These are phyloP conservation scores for Scytalidium lignicola DNA, from an alignment of 2,329 filamentous ascomycete species.

Conservation along the genomic window DNA sequence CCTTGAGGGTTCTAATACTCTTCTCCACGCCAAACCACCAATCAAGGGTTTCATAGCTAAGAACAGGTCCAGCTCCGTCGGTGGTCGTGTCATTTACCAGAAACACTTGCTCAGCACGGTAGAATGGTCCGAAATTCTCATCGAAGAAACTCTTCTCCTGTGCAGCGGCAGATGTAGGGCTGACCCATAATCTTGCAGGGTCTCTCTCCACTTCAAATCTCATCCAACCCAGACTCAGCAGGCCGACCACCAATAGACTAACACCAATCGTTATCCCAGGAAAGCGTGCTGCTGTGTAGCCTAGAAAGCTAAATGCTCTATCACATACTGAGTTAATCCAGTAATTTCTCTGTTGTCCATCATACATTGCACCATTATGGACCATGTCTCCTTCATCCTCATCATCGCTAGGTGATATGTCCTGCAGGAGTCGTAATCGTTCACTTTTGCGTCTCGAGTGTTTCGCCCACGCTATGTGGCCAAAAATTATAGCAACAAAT, in stretches of 20 bases:
- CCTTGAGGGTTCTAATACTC: constrained; percentile 67
- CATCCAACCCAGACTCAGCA: constrained; percentile 84
- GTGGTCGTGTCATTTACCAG: constrained; percentile 78
- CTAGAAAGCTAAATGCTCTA: constrained; percentile 71
- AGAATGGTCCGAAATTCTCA: constrained; percentile 88
- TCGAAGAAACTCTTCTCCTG: constrained; percentile 95
- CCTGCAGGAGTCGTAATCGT: constrained; percentile 79
- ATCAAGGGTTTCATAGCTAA: constrained; percentile 79
- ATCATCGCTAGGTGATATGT: constrained; percentile 78
- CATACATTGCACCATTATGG: constrained; percentile 69
- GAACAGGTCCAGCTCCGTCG: constrained; percentile 64
- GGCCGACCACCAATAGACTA: constrained; percentile 68
- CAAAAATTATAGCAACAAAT: constrained; percentile 61
- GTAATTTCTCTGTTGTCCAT: constrained; percentile 75
- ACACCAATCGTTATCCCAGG: constrained; percentile 75
- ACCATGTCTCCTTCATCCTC: constrained; percentile 89
- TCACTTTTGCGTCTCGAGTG: constrained; percentile 73
- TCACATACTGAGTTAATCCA: constrained; percentile 80
- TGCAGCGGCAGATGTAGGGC: constrained; percentile 83
- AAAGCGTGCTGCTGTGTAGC: constrained; percentile 74
- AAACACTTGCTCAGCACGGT: constrained; percentile 88
- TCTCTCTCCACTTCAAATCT: constrained; percentile 86
- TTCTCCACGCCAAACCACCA: constrained; percentile 96
- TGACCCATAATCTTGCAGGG: constrained; percentile 93
- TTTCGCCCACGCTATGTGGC: constrained; percentile 70